Evolutionary conservation across 2,329 filamentous ascomycete genomes (phyloP).

Genomic region (Lasiodiplodia sp.): DNA sequence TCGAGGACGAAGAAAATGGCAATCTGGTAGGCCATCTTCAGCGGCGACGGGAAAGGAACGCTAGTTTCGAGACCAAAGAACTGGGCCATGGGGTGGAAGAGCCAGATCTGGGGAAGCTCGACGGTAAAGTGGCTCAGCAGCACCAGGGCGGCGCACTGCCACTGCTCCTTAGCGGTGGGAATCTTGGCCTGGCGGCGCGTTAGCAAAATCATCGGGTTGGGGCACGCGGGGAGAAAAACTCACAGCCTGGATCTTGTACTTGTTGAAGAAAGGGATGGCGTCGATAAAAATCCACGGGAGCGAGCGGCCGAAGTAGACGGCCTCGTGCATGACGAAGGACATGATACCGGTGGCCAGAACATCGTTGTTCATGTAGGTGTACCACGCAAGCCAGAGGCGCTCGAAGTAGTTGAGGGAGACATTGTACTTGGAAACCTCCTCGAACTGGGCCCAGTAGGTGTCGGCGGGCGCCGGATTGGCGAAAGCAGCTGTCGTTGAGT

Average conservation of each 20-base stretch:
- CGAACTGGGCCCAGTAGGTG: slow-evolving; percentile 71
- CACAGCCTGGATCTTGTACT: slow-evolving; percentile 93
- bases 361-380: slow-evolving; percentile 98
- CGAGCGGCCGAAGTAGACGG: slow-evolving; percentile 90
- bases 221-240: slow-evolving; percentile 40
- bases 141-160: slow-evolving; percentile 90
- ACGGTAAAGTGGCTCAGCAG: slow-evolving; percentile 96
- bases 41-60: slow-evolving; percentile 85
- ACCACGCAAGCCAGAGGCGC: slow-evolving; percentile 94
- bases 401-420: slow-evolving; percentile 86
- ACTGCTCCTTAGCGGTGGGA: slow-evolving; percentile 91
- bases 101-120: slow-evolving; percentile 97
- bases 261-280: slow-evolving; percentile 82
- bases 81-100: slow-evolving; percentile 96
- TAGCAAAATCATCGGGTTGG: not conserved
- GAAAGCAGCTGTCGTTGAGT: slow-evolving; percentile 45
- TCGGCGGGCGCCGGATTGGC: slow-evolving; percentile 50
- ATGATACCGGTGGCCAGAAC: slow-evolving; percentile 95
- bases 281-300: slow-evolving; percentile 95
- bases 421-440: slow-evolving; percentile 74
- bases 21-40: slow-evolving; percentile 91
- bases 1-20: slow-evolving; percentile 94
- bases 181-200: slow-evolving; percentile 70
- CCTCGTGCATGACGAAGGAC: slow-evolving; percentile 95
- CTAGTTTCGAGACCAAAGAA: slow-evolving; percentile 87